Conservation (phyloP, 73 alveolate species). For the Paramecium sexaurelia region DNA sequence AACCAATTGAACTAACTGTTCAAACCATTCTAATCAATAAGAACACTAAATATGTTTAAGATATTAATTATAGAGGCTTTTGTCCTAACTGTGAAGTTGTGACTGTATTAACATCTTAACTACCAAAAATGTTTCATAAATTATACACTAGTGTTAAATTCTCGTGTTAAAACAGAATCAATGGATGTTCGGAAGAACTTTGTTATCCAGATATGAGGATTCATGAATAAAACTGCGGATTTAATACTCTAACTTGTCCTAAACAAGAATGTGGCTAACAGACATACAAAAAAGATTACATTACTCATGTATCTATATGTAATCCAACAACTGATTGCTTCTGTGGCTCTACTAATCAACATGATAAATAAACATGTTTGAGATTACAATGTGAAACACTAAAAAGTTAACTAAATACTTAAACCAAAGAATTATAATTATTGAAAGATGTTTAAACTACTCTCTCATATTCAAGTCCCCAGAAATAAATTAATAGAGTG, state of each 20-base stretch:
- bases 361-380: constrained; percentile 1
- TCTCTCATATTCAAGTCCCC: constrained; percentile 38
- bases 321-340: background rate
- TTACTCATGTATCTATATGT: background rate
- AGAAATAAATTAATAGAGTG: background rate
- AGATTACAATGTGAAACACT: constrained; percentile 12
- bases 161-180: constrained; percentile 5
- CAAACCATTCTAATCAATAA: background rate
- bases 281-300: constrained; percentile 20
- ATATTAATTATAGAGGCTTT: constrained; percentile 19
- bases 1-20: constrained; percentile 13
- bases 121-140: constrained; percentile 57
- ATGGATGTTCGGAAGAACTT: constrained; percentile 51
- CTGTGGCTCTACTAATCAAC: constrained; percentile 25
- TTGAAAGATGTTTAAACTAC: background rate
- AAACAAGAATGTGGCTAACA: constrained; percentile 33
- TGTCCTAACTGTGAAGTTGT: constrained; percentile 47
- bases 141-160: constrained; percentile 33
- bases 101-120: background rate
- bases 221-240: constrained; percentile 45
- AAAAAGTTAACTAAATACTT: constrained; percentile 37
- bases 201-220: constrained; percentile 50
- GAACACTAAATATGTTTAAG: constrained; percentile 29
- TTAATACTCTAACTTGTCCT: background rate
- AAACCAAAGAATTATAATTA: background rate